These are phyloP conservation scores for Piloderma croceum DNA, from an alignment of 768 basidiomycete species.

Conservation along the genomic window DNA sequence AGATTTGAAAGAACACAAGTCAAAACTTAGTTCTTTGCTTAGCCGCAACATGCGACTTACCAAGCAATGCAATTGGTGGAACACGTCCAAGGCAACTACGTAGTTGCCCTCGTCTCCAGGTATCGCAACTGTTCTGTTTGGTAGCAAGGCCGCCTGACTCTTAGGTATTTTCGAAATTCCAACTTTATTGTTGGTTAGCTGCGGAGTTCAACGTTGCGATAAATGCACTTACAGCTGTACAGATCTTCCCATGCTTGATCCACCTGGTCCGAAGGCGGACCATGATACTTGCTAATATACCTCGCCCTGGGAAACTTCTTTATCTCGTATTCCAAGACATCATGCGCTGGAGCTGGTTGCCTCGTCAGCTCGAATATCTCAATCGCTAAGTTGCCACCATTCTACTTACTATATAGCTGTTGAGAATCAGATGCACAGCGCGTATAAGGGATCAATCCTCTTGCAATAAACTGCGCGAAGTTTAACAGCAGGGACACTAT, in stretches of 20 bases:
- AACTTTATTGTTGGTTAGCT: conserved; percentile 7
- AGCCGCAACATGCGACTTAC: conserved; percentile 6
- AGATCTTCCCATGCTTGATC: conserved; percentile 18
- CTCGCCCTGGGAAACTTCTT: conserved; percentile 13
- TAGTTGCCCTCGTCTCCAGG: conserved; percentile 18
- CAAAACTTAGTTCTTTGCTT: not conserved
- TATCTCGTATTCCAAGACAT: conserved; percentile 11
- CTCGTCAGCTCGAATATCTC: not conserved
- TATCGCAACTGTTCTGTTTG: conserved; percentile 18
- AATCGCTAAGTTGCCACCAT: not conserved
- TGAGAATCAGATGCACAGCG: not conserved
- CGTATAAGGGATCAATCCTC: not conserved
- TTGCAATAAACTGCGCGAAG: not conserved
- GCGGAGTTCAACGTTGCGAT: conserved; percentile 1
- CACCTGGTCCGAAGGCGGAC: conserved; percentile 14
- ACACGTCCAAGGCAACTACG: conserved; percentile 20
- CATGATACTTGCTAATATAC: conserved; percentile 14
- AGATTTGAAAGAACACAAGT: not conserved
- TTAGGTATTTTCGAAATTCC: conserved; percentile 19
- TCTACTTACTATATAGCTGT: not conserved
- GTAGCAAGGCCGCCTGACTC: conserved; percentile 12
- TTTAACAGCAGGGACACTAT: not conserved
- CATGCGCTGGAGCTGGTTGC: conserved; percentile 14
- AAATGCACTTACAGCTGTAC: conserved; percentile 10
- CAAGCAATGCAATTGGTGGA: conserved; percentile 24